phyloP scores from a whole-genome alignment of 441 rosid genomes.

The Euphorbia corollata region DNA sequence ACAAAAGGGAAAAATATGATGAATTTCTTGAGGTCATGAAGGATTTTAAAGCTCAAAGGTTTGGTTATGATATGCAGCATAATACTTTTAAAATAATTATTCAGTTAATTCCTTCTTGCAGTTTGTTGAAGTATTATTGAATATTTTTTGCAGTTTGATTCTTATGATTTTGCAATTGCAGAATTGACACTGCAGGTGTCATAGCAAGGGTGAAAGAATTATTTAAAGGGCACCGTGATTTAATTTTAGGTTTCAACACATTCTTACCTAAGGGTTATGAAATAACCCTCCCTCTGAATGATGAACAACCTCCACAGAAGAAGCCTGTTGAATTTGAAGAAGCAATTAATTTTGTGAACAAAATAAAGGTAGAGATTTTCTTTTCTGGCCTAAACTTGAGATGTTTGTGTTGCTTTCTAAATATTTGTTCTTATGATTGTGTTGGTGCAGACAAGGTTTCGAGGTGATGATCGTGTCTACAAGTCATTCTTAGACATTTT shows the following conservation, averaged over 20 bases:
- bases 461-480: constrained; percentile 86
- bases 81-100: constrained; percentile 1
- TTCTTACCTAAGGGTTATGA: constrained; percentile 96
- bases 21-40: constrained; percentile 98
- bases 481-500: constrained; percentile 87
- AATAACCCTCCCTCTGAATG: constrained; percentile 73
- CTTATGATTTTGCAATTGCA: constrained; percentile 28
- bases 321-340: constrained; percentile 97
- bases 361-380: constrained; percentile 67
- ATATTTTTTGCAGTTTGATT: background rate
- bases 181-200: constrained; percentile 91
- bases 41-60: constrained; percentile 97
- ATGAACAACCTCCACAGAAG: constrained; percentile 70
- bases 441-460: constrained; percentile 80
- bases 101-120: background rate
- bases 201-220: constrained; percentile 88
- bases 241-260: constrained; percentile 94
- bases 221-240: constrained; percentile 77
- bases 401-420: constrained; percentile 8
- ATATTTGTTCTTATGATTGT: constrained; percentile 19
- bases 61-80: constrained; percentile 16
- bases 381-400: constrained; percentile 13
- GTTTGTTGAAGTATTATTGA: constrained; percentile 7
- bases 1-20: constrained; percentile 80
- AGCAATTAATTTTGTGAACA: constrained; percentile 95